Percentiles rank a stretch among this genome's conserved stretches.
These are phyloP conservation scores for Naganishia onofrii DNA, from an alignment of 768 basidiomycete species.

Conservation along the genomic window DNA sequence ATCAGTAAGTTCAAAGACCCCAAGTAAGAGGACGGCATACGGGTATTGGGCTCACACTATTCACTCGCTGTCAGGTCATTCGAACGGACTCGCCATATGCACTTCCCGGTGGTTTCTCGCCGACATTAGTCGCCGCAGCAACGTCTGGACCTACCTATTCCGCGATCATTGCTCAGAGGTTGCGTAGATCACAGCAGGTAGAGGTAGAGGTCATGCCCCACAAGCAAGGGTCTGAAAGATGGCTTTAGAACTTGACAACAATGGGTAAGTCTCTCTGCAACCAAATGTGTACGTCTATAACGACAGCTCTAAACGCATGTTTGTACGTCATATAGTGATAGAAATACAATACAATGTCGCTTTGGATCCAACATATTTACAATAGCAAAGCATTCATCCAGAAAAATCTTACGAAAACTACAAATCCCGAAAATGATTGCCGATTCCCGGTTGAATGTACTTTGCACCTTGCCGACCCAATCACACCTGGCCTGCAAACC, in stretches of 20 bases:
- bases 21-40: neutral
- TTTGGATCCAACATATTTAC: neutral
- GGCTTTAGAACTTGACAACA: constrained; percentile 2
- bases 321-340: neutral
- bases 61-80: constrained; percentile 67
- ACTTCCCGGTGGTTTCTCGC: constrained; percentile 26
- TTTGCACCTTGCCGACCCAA: neutral
- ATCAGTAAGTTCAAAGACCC: constrained; percentile 60
- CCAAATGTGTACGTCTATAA: neutral
- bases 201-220: constrained; percentile 34
- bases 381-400: neutral
- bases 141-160: constrained; percentile 31
- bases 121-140: constrained; percentile 23
- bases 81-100: constrained; percentile 64
- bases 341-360: neutral
- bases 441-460: neutral
- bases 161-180: constrained; percentile 19
- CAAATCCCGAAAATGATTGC: neutral
- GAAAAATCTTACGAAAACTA: neutral
- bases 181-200: constrained; percentile 13
- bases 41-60: neutral
- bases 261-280: neutral
- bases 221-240: constrained; percentile 15
- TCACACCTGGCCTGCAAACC: neutral
- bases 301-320: neutral